Base-by-base conservation (phyloP, 2,329 filamentous ascomycete genomes). In the Epichloe sp. region DNA sequence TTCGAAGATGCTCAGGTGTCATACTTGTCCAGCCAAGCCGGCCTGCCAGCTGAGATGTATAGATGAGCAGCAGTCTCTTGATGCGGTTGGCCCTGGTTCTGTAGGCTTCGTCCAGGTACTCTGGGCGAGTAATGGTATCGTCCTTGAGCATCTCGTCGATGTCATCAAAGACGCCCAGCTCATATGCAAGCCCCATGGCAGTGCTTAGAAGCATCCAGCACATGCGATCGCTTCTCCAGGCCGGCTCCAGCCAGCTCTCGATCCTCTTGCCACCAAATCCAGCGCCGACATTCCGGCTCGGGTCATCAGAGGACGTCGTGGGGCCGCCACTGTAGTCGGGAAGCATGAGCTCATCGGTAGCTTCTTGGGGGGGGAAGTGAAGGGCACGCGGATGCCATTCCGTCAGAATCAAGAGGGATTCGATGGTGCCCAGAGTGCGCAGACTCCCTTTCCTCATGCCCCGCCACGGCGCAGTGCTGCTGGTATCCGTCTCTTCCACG, bases 201-300 rank as follows among this genome's bases (percentile, higher is more conserved):
- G 89, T 94, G 62, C 88, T 94, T 34, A 97, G 76, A 14, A 97
- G 73, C 88, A 96, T 96, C 91, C 91, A 96, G 63, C 88, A 95
- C 87, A 96, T 95, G 50, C 89, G 85, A 62, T 96, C 91, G 56
- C 85, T 88, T 59, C 91, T 79, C 88, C 91, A 96, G 8, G 88
- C 91, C 2, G 93, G 93, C 65, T 98, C 93, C 4, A 97, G 79
- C 88, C 93, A 97, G 64, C 88, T 91, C 63, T 95, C 89, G 56
- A 96, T 93, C 31, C 89, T 76, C 64, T 86, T 84, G 10, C 88
- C 88, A 44, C 88, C 87, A 19, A 88, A 78, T n/a, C 80, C 79
- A 34, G 77, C 77, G 4, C 66, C 67, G 3, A 64, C 53, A 3
- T 60, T 62, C 19, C 59, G 62, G 6, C 55, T 58, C 21, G 59